Evolutionary conservation across 495 filamentous ascomycete genomes (phyloP).

Genomic region (Extremus antarcticus): DNA sequence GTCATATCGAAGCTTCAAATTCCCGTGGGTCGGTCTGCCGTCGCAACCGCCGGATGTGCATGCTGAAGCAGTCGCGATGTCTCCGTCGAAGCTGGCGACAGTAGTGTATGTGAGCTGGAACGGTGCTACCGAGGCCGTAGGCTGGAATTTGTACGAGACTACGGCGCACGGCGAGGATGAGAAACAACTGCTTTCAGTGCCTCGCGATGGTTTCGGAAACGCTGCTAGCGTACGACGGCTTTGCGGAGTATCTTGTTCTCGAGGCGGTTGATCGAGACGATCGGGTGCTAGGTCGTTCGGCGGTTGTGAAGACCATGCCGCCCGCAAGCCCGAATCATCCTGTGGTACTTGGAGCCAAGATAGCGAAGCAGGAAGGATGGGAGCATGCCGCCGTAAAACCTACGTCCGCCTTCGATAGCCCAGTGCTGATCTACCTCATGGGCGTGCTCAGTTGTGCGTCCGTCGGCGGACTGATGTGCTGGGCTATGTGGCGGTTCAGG

Average conservation of each 20-base stretch:
- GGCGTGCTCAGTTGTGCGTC: no score
- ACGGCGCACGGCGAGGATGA: background rate
- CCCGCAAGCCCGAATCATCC: no score
- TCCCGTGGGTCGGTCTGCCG: constrained; percentile 19
- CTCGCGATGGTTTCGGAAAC: constrained; percentile 3
- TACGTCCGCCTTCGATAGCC: no score
- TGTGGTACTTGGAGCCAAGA: no score
- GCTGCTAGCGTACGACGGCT: background rate
- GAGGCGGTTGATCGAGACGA: background rate
- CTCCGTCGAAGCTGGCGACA: background rate
- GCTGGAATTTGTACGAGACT: constrained; percentile 4
- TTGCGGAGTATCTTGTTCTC: background rate
- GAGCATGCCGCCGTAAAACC: no score
- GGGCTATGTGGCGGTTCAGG: no score
- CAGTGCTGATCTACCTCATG: no score
- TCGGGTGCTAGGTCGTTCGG: background rate
- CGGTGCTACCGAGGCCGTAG: constrained; percentile 14
- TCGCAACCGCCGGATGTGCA: background rate
- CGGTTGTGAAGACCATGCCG: background rate
- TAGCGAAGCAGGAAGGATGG: no score
- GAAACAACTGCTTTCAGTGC: background rate
- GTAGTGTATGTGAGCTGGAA: constrained; percentile 18
- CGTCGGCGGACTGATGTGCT: no score
- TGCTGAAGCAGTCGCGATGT: background rate
- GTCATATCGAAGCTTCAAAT: constrained; percentile 12